Base-by-base conservation (phyloP, 129 eudicot species). In the Rutidosis leptorrhynchoides region DNA sequence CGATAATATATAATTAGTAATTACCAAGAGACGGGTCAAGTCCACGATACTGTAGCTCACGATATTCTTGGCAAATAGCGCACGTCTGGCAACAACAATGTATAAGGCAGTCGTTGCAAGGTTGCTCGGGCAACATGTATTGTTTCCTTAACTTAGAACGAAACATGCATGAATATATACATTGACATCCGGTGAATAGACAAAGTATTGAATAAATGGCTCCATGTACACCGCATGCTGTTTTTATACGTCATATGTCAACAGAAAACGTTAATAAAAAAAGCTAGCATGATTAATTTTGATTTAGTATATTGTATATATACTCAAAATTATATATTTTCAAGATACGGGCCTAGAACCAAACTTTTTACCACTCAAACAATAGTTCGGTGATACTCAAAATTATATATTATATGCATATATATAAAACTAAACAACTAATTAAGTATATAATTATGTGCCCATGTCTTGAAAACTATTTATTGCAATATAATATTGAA, bases 21-120 rank as follows among this genome's bases (percentile, higher is more conserved):
- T 53, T 73, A 79, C 90, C 91, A 16, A 84, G 64, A 69, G 86
- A 20, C 32, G 82, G 58, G 22, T 88, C 81, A 5, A 77, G 49
- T 15, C 95, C 95, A 5, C 77, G 91, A 24, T 72, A 12, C 65
- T 84, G 64, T 17, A 87, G 85, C 79, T 83, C 80, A 3, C 95
- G 90, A 55, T 79, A 81, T 72, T 79, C 85, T 81, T 83, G 95
- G 26, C 83, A 81, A 30, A 83, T 67, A 30, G 95, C 88, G 9
- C 90, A 83, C 1, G 1, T 17, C 69, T 87, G 87, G 9, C 95
- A 87, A 52, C 83, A 84, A 22, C 62, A 87, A 52, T 84, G 90
- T 24, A 78, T 28, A 16, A 78, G 58, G 53, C 79, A 74, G 63
- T 87, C 95, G 14, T 62, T 58, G 61, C 95, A 83, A 0, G 84